Evolutionary conservation across 345 rosid genomes (phyloP), one percentile per base, ranked within the genome.

Genomic region (Eucalyptus erythrocorys): DNA sequence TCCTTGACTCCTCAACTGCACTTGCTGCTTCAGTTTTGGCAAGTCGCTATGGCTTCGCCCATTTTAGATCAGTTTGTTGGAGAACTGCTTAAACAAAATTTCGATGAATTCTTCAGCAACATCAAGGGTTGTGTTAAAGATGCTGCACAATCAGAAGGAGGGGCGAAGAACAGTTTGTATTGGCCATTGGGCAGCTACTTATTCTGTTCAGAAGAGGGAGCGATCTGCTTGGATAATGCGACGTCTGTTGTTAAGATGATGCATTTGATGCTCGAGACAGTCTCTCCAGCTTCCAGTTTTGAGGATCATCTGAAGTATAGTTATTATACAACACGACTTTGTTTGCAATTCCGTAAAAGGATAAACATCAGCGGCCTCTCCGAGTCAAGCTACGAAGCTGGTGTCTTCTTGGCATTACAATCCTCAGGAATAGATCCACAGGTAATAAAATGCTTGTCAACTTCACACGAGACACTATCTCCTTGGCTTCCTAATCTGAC

Each of bases 161-260:
- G 66, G 24, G 43, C 48, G 30, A 89, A 27, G n/a, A 86, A 80
- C 34, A 87, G 85, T 43, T 86, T 43, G 32, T 96, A 92, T 66
- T 94, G 92, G 94, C 99, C 99, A 37, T 94, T 95, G 48, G 99
- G 99, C 27, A 95, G 92, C 88, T 95, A 93, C 45, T 87, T 96
- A 47, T 95, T 96, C 90, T 95, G 97, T 71, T 94, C 98, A 19
- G 93, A 93, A 84, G 92, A 91, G 15, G 99, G 99, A 68, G 98
- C 94, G 48, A 89, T 97, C 19, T 96, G 99, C 32, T 48, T 96
- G 68, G 97, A 96, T 42, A 93, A 94, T 66, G 93, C 94, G 1
- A 84, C 76, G 16, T 93, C 96, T 37, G 91, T 96, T 49, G 87
- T 93, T 45, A 89, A 85, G 90, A 91, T 95, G 94, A 92, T 96